Percentiles rank a stretch among this genome's conserved stretches.
Conservation (phyloP, 371 early-diverging fungal species). For the Basidiobolus meristosporus region DNA sequence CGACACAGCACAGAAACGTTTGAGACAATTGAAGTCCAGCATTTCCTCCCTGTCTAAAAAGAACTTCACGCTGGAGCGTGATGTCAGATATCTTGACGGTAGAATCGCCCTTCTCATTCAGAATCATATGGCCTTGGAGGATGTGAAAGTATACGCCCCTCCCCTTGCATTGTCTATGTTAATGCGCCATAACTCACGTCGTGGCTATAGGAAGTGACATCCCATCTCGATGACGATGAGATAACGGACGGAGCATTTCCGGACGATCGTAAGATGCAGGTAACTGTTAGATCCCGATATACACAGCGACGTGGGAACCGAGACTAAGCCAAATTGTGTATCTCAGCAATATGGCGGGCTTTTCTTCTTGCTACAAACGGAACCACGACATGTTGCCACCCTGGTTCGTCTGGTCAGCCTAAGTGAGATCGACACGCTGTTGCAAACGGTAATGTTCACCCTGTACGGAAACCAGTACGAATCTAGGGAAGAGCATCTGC, state of each 20-base stretch:
- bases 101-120: slow-evolving; percentile 86
- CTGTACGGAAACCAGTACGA: slow-evolving; percentile 93
- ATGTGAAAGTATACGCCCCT: slow-evolving; percentile 20
- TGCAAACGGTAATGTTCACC: slow-evolving; percentile 93
- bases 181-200: neutral
- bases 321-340: neutral
- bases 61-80: slow-evolving; percentile 85
- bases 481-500: slow-evolving; percentile 80
- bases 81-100: slow-evolving; percentile 83
- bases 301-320: neutral
- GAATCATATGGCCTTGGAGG: slow-evolving; percentile 79
- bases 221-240: slow-evolving; percentile 53
- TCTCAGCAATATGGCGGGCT: slow-evolving; percentile 58
- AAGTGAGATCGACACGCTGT: slow-evolving; percentile 76
- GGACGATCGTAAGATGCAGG: slow-evolving; percentile 69
- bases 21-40: slow-evolving; percentile 70
- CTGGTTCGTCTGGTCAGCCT: slow-evolving; percentile 66
- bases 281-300: slow-evolving; percentile 4
- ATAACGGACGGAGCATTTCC: slow-evolving; percentile 46
- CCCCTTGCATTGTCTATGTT: neutral
- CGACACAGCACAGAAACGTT: slow-evolving; percentile 49
- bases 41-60: slow-evolving; percentile 88
- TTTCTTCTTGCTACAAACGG: slow-evolving; percentile 83
- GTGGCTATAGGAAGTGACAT: slow-evolving; percentile 59
- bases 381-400: slow-evolving; percentile 79